These are phyloP conservation scores for Boeremia exigua DNA, from an alignment of 2,329 filamentous ascomycete genomes.

Conservation along the genomic window DNA sequence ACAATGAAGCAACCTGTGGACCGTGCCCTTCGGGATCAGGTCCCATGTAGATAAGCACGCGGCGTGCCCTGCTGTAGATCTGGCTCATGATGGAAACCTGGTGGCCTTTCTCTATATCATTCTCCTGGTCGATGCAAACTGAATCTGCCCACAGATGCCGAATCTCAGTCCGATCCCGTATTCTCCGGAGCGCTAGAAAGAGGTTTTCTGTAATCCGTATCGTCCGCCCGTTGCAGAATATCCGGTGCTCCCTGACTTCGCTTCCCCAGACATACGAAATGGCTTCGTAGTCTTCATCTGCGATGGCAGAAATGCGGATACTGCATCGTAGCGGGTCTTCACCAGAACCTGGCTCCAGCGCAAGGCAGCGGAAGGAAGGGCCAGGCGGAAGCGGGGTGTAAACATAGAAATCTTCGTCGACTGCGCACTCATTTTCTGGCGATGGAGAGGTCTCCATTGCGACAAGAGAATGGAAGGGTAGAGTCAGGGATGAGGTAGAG, in stretches of 20 bases:
- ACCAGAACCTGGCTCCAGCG: background rate
- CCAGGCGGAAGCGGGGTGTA: background rate
- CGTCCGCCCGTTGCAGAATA: background rate
- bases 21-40: background rate
- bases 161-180: background rate
- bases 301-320: background rate
- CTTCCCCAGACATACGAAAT: background rate
- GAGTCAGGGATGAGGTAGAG: no score
- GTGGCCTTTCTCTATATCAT: background rate
- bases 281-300: background rate
- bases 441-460: background rate
- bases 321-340: background rate
- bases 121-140: background rate
- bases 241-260: background rate
- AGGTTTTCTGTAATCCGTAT: background rate
- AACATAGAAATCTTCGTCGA: background rate
- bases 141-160: background rate
- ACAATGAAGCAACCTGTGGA: background rate
- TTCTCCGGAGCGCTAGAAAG: background rate
- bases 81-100: background rate
- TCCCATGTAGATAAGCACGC: background rate
- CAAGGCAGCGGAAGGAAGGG: background rate
- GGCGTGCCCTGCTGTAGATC: background rate
- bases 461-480: no score
- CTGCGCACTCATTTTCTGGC: background rate